Conservation (phyloP, 257 asterid genomes). For the Agastache rugosa region DNA sequence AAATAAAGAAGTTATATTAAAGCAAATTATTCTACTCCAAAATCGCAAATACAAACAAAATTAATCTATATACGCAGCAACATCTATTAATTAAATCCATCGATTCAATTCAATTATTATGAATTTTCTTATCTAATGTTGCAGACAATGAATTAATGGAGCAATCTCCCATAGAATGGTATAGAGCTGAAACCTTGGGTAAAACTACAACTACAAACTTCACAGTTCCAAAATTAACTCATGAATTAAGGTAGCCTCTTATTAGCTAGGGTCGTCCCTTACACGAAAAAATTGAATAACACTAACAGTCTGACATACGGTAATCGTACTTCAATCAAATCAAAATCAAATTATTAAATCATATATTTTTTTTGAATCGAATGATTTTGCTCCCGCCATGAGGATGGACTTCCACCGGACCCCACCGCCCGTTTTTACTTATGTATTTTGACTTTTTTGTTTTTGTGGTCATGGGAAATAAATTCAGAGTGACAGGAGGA, state of each 20-base stretch:
- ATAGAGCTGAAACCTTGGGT: not conserved
- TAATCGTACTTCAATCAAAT: not conserved
- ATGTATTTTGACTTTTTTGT: not conserved
- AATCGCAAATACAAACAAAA: too few relatives aligned
- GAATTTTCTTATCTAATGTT: not conserved
- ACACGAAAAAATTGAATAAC: too few relatives aligned
- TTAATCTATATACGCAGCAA: too few relatives aligned
- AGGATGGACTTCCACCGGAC: not conserved
- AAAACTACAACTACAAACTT: not conserved
- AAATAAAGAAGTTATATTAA: too few relatives aligned
- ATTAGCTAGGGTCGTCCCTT: too few relatives aligned
- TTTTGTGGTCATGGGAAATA: not conserved
- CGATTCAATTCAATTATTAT: too few relatives aligned
- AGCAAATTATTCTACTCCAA: too few relatives aligned
- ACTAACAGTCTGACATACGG: conserved; percentile 17
- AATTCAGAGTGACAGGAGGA: conserved; percentile 3
- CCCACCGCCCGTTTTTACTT: not conserved
- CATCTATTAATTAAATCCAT: too few relatives aligned
- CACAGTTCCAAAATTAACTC: not conserved
- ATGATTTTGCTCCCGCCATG: conserved; percentile 29
- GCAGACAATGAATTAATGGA: not conserved
- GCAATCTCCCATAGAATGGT: not conserved
- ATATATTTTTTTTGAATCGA: not conserved
- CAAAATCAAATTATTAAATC: not conserved
- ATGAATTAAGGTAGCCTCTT: not conserved